Percentiles rank a stretch among this genome's conserved stretches.
Evolutionary conservation across 176 grass and related monocot genomes (phyloP).

Genomic region (Cocos nucifera): DNA sequence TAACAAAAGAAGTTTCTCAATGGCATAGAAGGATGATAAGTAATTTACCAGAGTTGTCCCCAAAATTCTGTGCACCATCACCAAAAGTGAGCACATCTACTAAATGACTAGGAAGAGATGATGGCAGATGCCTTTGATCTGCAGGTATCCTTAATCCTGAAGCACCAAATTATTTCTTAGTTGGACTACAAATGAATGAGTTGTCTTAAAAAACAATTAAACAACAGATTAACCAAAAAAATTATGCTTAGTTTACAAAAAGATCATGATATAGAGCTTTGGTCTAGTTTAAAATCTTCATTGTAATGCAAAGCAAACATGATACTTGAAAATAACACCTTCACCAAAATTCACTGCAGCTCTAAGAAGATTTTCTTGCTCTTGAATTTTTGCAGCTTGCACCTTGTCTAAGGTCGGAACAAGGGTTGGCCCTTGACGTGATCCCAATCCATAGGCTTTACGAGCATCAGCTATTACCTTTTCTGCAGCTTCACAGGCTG

Average conservation of each 20-base stretch:
- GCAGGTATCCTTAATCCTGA: conserved; percentile 56
- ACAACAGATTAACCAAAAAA: too few species aligned
- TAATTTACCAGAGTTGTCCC: conserved; percentile 57
- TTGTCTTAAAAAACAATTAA: too few species aligned
- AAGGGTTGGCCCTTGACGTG: conserved; percentile 64
- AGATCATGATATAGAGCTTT: too few species aligned
- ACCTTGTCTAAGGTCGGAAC: conserved; percentile 80
- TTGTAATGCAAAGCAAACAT: too few species aligned
- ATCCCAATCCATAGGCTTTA: conserved; percentile 67
- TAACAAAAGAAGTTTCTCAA: too few species aligned
- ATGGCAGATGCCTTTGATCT: conserved; percentile 66
- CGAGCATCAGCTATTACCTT: conserved; percentile 69
- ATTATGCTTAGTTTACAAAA: too few species aligned
- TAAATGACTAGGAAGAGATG: conserved; percentile 96
- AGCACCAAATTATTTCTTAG: background rate
- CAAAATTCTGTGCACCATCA: conserved; percentile 63
- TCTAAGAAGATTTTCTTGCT: conserved; percentile 77
- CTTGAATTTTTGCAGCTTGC: conserved; percentile 96
- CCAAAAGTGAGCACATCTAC: conserved; percentile 58
- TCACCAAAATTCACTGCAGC: conserved; percentile 79
- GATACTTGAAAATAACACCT: conserved; percentile 33
- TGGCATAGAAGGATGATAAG: too few species aligned
- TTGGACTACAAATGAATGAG: too few species aligned
- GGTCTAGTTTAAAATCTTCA: too few species aligned
- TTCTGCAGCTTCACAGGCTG: conserved; percentile 95